Percentiles rank a stretch among this genome's conserved stretches.
Evolutionary conservation across 306 rosid species (phyloP).

Genomic region (Rosa persica): DNA sequence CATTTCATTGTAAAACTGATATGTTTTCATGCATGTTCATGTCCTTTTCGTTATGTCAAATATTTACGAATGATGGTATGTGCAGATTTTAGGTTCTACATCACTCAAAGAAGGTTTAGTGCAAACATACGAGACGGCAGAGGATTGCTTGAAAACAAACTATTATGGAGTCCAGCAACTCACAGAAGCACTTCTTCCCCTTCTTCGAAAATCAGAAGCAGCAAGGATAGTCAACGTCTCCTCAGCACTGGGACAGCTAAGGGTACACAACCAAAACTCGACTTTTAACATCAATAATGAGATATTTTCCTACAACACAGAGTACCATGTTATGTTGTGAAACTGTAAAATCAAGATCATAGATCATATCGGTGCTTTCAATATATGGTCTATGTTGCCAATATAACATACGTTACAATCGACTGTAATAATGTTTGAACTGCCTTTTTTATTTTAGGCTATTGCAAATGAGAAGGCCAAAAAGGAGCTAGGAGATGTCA

Average conservation of each 20-base stretch:
- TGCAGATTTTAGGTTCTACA: neutral
- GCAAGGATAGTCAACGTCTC: constrained; percentile 50
- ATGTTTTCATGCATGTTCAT: neutral
- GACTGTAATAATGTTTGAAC: too few species aligned
- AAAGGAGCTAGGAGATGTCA: constrained; percentile 26
- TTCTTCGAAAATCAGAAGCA: constrained; percentile 45
- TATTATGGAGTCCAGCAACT: constrained; percentile 41
- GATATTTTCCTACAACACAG: too few species aligned
- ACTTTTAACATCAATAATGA: too few species aligned
- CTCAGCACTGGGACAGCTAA: constrained; percentile 29
- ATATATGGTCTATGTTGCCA: neutral
- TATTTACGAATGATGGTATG: neutral
- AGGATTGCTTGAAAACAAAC: constrained; percentile 39
- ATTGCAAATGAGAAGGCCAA: neutral
- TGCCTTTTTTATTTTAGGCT: neutral
- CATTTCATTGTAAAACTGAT: neutral
- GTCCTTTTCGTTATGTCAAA: neutral
- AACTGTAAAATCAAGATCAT: too few species aligned
- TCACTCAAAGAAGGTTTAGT: neutral
- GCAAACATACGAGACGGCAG: constrained; percentile 30
- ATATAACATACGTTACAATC: neutral
- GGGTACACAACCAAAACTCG: constrained; percentile 22
- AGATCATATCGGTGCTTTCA: neutral
- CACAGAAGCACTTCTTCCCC: constrained; percentile 36
- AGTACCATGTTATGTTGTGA: too few species aligned